phyloP scores from a whole-genome alignment of 2,329 filamentous ascomycete species.

The Phoma sp. region DNA sequence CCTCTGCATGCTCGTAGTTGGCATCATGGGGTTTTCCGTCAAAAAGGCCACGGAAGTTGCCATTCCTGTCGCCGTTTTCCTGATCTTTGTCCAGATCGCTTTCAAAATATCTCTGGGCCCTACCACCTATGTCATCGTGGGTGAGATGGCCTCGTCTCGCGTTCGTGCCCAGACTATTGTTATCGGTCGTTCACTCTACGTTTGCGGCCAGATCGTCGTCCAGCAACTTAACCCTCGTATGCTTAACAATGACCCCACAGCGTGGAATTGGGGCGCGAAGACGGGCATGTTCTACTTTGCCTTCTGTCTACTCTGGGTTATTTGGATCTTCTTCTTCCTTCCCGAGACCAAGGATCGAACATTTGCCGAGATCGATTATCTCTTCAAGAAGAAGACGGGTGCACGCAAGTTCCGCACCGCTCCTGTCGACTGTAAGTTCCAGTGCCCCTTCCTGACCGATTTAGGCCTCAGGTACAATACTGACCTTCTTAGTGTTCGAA shows the following conservation, averaged over 20 bases:
- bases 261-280: slow-evolving; percentile 80
- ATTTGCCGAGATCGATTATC: slow-evolving; percentile 81
- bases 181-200: slow-evolving; percentile 70
- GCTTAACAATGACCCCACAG: slow-evolving; percentile 49
- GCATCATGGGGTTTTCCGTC: slow-evolving; percentile 22
- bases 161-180: slow-evolving; percentile 89
- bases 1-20: slow-evolving; percentile 64
- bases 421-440: slow-evolving; percentile 21
- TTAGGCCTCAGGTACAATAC: slow-evolving; percentile 4
- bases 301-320: slow-evolving; percentile 75
- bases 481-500: slow-evolving; percentile 20
- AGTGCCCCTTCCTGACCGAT: neutral
- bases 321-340: slow-evolving; percentile 79
- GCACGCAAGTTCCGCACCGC: slow-evolving; percentile 29
- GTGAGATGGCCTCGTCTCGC: slow-evolving; percentile 79
- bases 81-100: slow-evolving; percentile 27
- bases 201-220: slow-evolving; percentile 72
- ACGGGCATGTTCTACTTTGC: slow-evolving; percentile 84
- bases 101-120: slow-evolving; percentile 72
- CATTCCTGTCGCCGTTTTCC: slow-evolving; percentile 47
- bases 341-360: slow-evolving; percentile 80
- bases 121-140: slow-evolving; percentile 84
- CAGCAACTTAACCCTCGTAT: slow-evolving; percentile 73
- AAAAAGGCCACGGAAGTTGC: slow-evolving; percentile 18
- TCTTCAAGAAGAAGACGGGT: slow-evolving; percentile 67